These are phyloP conservation scores for Plasmodium ovale DNA, from an alignment of 169 alveolate species.

Conservation along the genomic window DNA sequence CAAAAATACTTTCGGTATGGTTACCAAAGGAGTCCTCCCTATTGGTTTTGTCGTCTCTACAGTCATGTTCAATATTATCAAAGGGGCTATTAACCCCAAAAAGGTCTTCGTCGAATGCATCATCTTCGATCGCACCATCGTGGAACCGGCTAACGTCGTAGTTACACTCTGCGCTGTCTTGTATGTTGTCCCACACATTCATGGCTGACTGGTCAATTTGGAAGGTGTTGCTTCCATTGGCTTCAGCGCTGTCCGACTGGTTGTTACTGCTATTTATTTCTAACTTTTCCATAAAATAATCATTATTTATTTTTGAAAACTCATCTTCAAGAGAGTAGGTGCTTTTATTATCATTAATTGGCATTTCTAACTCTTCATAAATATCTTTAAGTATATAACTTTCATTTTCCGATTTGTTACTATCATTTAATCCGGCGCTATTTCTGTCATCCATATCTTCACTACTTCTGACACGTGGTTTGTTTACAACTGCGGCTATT, in stretches of 20 bases:
- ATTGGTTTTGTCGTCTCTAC: neutral
- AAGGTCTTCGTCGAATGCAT: neutral
- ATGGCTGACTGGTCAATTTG: constrained; percentile 29
- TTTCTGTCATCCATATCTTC: neutral
- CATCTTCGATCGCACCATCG: neutral
- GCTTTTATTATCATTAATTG: constrained; percentile 5
- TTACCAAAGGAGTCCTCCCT: neutral
- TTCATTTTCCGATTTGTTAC: constrained; percentile 17
- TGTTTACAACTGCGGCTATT: neutral
- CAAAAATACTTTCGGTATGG: neutral
- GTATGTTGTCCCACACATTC: constrained; percentile 10
- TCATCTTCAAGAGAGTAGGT: constrained; percentile 8
- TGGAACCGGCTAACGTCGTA: too few species aligned
- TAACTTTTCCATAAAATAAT: constrained; percentile 20
- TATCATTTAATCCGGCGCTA: constrained; percentile 13
- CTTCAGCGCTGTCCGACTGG: constrained; percentile 16
- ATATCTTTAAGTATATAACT: constrained; percentile 43
- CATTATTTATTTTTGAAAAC: constrained; percentile 13
- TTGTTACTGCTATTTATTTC: constrained; percentile 35
- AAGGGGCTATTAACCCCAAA: neutral
- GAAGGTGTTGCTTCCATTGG: neutral
- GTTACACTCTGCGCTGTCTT: neutral
- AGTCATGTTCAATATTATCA: neutral
- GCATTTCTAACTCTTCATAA: constrained; percentile 57
- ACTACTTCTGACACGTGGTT: neutral